phyloP scores from a whole-genome alignment of 768 basidiomycete genomes.

The Lyophyllum shimeji region DNA sequence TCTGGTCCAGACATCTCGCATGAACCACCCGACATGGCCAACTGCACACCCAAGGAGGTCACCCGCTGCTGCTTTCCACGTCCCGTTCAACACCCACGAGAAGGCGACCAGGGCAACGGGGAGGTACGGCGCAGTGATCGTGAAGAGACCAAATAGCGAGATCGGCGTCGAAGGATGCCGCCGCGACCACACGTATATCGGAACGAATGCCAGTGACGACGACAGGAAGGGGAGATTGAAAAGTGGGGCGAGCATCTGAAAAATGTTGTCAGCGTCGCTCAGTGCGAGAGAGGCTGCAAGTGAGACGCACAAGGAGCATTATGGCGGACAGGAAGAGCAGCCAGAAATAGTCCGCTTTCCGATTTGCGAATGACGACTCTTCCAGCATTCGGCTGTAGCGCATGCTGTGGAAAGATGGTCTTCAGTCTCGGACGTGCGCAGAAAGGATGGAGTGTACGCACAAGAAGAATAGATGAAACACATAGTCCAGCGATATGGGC shows the following conservation, averaged over 20 bases:
- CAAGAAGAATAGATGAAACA: conserved; percentile 99
- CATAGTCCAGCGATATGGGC: conserved; percentile 86
- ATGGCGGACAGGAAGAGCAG: conserved; percentile 79
- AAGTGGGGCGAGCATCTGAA: conserved; percentile 76
- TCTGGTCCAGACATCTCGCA: conserved; percentile 84
- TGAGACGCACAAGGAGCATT: conserved; percentile 76
- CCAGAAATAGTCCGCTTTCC: conserved; percentile 94
- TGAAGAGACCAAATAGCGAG: conserved; percentile 91
- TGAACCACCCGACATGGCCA: conserved; percentile 83
- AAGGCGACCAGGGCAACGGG: conserved; percentile 89
- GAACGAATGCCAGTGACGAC: conserved; percentile 88
- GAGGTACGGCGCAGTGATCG: conserved; percentile 93
- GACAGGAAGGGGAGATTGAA: conserved; percentile 94
- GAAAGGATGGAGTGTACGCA: conserved; percentile 39
- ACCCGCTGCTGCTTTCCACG: conserved; percentile 80
- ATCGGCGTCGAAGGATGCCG: conserved; percentile 95
- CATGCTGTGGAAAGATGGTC: conserved; percentile 64
- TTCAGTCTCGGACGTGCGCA: background rate
- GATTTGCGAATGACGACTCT: conserved; percentile 92
- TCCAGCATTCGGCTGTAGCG: conserved; percentile 96
- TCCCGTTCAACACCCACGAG: conserved; percentile 80
- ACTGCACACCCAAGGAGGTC: conserved; percentile 86
- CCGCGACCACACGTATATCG: conserved; percentile 96
- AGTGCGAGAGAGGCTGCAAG: background rate
- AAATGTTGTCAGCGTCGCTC: background rate